Percentiles rank a stretch among this genome's conserved stretches.
phyloP scores from a whole-genome alignment of 2,329 filamentous ascomycete species.

The Colletotrichum cuscutae region DNA sequence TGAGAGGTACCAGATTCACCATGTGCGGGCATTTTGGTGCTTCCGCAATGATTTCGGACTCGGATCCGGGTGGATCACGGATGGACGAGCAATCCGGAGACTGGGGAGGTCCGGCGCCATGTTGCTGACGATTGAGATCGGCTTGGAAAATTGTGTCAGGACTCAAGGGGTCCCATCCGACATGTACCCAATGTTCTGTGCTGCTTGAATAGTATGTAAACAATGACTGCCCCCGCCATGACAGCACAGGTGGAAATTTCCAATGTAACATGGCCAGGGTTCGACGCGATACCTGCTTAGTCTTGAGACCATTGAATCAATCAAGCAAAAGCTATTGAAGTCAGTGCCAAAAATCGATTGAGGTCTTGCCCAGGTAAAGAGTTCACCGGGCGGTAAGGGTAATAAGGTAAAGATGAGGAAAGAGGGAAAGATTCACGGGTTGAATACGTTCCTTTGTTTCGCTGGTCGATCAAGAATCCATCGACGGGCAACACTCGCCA shows the following conservation, averaged over 20 bases:
- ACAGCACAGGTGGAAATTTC: slow-evolving; percentile 27
- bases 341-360: neutral
- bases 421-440: neutral
- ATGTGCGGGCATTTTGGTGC: no score
- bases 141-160: neutral
- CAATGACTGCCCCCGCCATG: slow-evolving; percentile 23
- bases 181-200: neutral
- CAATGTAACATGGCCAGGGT: slow-evolving; percentile 22
- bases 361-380: neutral
- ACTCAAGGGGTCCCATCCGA: neutral
- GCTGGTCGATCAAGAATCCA: neutral
- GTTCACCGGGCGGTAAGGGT: neutral
- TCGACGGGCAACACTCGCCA: neutral
- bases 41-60: neutral
- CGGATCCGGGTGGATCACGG: neutral
- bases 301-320: neutral
- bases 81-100: neutral
- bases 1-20: neutral
- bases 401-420: neutral
- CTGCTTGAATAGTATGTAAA: neutral
- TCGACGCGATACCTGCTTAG: slow-evolving; percentile 12
- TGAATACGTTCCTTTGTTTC: neutral
- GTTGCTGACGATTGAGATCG: neutral
- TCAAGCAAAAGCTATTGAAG: neutral
- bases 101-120: neutral